Conservation (phyloP, 2,329 filamentous ascomycete species). For the Paramyrothecium sp. region DNA sequence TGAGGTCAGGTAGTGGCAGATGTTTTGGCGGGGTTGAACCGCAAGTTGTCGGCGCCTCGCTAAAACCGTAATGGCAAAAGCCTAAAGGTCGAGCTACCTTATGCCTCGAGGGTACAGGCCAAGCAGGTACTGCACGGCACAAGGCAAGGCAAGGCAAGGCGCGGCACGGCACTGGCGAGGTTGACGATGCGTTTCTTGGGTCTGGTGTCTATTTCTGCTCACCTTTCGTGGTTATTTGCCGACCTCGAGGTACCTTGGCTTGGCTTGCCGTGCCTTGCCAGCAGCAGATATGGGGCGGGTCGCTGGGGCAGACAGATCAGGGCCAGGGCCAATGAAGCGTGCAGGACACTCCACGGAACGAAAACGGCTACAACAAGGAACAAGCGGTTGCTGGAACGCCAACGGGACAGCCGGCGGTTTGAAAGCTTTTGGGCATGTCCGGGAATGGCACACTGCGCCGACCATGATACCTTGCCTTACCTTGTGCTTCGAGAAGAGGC, state of each 20-base stretch:
- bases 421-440: neutral
- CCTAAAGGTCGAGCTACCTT: neutral
- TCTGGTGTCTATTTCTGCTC: too few species aligned
- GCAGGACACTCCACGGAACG: neutral
- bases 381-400: neutral
- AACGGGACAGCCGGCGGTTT: neutral
- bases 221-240: too few species aligned
- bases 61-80: neutral
- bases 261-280: too few species aligned
- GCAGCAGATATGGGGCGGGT: neutral
- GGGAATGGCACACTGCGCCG: neutral
- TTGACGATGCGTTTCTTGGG: too few species aligned
- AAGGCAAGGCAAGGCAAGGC: too few species aligned
- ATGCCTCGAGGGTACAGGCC: neutral
- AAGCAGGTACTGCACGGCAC: too few species aligned
- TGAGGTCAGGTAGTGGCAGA: neutral
- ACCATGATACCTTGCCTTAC: too few species aligned
- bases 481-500: too few species aligned
- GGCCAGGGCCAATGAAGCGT: neutral
- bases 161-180: too few species aligned
- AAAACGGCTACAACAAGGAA: neutral
- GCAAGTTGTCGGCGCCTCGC: neutral
- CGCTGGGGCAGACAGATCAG: neutral
- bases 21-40: neutral
- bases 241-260: too few species aligned